phyloP scores from a whole-genome alignment of 2,329 filamentous ascomycete genomes.

The Cladobotryum mycophilum region DNA sequence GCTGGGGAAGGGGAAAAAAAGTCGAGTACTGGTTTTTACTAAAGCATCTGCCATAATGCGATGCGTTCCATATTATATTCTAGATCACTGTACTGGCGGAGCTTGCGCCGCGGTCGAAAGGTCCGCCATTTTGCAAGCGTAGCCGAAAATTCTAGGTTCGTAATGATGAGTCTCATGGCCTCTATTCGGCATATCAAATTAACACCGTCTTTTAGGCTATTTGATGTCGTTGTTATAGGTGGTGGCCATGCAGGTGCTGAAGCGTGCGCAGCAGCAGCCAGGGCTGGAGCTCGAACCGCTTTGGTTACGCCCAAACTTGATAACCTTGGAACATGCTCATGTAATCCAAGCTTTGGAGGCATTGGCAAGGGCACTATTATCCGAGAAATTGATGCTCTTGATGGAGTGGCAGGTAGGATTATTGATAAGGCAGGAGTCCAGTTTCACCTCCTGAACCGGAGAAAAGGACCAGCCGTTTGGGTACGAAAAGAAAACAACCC shows the following conservation, averaged over 20 bases:
- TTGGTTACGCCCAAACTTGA: constrained; percentile 82
- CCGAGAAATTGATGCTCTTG: constrained; percentile 88
- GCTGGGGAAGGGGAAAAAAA: neutral
- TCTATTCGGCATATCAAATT: neutral
- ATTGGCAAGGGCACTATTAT: constrained; percentile 97
- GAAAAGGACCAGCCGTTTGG: constrained; percentile 94
- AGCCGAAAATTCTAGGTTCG: constrained; percentile 24
- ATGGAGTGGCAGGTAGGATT: constrained; percentile 79
- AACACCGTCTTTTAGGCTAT: constrained; percentile 44
- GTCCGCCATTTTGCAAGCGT: constrained; percentile 26
- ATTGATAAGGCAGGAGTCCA: constrained; percentile 95
- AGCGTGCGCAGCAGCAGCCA: constrained; percentile 83
- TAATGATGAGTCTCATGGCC: neutral
- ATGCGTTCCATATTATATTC: constrained; percentile 24
- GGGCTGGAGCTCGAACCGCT: constrained; percentile 80
- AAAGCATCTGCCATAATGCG: constrained; percentile 15
- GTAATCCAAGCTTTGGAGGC: constrained; percentile 95
- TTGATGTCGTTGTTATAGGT: constrained; percentile 92
- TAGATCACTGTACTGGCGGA: constrained; percentile 16
- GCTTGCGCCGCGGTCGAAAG: constrained; percentile 12
- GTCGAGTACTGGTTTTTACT: neutral
- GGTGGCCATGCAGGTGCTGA: constrained; percentile 94
- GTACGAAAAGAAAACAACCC: constrained; percentile 24
- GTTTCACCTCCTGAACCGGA: constrained; percentile 80
- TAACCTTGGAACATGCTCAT: constrained; percentile 91